Conservation (phyloP, 176 grass and related monocot species). For the Areca catechu region DNA sequence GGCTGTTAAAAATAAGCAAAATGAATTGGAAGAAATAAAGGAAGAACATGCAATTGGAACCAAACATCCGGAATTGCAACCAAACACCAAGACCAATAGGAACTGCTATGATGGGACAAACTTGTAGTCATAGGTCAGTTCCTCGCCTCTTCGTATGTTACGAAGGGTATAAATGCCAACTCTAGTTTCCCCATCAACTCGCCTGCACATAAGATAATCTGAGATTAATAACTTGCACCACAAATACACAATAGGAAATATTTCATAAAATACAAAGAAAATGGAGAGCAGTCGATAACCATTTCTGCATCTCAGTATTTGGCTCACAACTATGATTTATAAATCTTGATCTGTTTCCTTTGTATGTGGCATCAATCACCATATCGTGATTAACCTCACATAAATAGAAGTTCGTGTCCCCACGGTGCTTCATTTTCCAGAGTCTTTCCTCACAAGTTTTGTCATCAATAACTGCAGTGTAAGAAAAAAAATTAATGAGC, state of each 20-base stretch:
- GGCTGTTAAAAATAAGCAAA: conserved; percentile 9
- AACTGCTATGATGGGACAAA: conserved; percentile 20
- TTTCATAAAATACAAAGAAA: conserved; percentile 21
- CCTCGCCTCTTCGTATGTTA: conserved; percentile 80
- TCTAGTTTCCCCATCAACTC: conserved; percentile 83
- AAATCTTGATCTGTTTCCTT: conserved; percentile 90
- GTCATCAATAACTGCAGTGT: conserved; percentile 78
- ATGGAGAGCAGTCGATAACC: conserved; percentile 34
- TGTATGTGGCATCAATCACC: conserved; percentile 94
- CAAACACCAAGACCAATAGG: too few relatives aligned
- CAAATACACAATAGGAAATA: conserved; percentile 11
- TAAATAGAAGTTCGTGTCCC: conserved; percentile 86
- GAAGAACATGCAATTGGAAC: background rate
- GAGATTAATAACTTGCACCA: conserved; percentile 5
- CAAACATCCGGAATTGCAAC: too few relatives aligned
- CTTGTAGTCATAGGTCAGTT: conserved; percentile 95
- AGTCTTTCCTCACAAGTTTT: conserved; percentile 89
- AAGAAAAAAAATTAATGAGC: conserved; percentile 1
- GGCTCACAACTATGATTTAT: conserved; percentile 99
- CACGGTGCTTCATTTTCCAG: conserved; percentile 81
- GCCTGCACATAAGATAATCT: conserved; percentile 46
- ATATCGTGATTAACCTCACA: conserved; percentile 91
- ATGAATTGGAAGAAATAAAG: conserved; percentile 6
- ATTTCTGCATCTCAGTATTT: conserved; percentile 99
- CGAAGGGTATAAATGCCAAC: conserved; percentile 84